Base-by-base conservation (phyloP, 1,284 basidiomycete genomes). In the Leccinum pachyderme region DNA sequence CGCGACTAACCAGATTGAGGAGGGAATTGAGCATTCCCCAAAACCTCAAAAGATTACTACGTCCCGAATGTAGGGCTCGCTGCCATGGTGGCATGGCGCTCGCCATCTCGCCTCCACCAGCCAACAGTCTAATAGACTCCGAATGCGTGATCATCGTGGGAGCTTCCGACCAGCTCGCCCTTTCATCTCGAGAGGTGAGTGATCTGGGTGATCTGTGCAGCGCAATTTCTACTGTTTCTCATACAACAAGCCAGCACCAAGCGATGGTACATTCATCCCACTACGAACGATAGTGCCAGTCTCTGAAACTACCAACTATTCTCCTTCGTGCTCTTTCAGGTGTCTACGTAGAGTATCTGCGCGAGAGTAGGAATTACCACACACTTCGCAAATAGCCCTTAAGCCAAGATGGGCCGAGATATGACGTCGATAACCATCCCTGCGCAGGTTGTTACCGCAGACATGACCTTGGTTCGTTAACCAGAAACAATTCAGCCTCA, bases 281-380 rank as follows among this genome's bases (percentile, higher is more conserved):
- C 12, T 43, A 25, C 24, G 22, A 2, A 29, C 7, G 8, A n/a
- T 7, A 35, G 33, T 24, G n/a, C 18, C 18, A 18, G 9, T 18
- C n/a, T 18, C 37, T 2, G 22, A 15, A 7, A 15, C 11, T 7
- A 18, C 12, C 0, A 27, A 22, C 18, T 22, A 41, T 22, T 41
- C 37, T 22, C 11, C 39, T 41, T 22, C 18, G 11, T 41, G 39
- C 11, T 41, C 18, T 7, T 41, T 41, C 39, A 41, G 11, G 39
- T 41, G 39, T 41, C 18, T 41, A 4, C 18, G 18, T 6, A 22
- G 8, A 22, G 9, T 22, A 11, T 41, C 39, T 8, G 18, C 11
- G 18, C 39, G 39, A 6, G 56, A 64, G 15, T 27, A 63, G 2
- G 13, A 3, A 22, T 51, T 67, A 3, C n/a, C 45, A 2, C 62